These are phyloP conservation scores for Fusarium domesticum DNA, from an alignment of 2,329 filamentous ascomycete genomes.

Conservation along the genomic window DNA sequence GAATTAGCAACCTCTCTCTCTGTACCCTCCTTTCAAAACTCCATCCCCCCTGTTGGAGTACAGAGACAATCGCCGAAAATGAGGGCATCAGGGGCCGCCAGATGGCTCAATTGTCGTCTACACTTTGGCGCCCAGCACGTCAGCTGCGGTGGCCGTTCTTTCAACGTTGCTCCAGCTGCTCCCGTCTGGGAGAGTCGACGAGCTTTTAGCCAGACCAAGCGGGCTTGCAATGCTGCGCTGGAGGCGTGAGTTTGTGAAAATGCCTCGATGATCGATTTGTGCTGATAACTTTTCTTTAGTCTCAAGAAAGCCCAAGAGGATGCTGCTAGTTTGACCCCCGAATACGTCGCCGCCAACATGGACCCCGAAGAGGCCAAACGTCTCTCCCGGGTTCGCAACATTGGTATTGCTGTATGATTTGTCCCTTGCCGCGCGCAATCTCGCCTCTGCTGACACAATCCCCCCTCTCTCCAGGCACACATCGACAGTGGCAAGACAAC, in stretches of 20 bases:
- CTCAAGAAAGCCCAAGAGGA: slow-evolving; percentile 55
- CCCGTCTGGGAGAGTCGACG: slow-evolving; percentile 28
- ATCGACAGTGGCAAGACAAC: slow-evolving; percentile 99
- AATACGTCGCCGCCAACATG: slow-evolving; percentile 73
- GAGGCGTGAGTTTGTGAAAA: slow-evolving; percentile 37
- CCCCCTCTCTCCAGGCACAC: slow-evolving; percentile 63
- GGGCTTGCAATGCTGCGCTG: slow-evolving; percentile 37
- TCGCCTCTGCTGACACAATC: slow-evolving; percentile 14
- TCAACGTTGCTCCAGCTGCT: slow-evolving; percentile 25
- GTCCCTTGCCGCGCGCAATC: slow-evolving; percentile 1
- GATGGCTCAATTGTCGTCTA: slow-evolving; percentile 43
- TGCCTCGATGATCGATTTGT: slow-evolving; percentile 1
- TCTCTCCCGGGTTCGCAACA: slow-evolving; percentile 83
- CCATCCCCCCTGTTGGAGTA: slow-evolving; percentile 23
- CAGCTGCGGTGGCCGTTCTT: slow-evolving; percentile 27
- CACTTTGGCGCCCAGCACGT: slow-evolving; percentile 30
- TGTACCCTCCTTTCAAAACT: not conserved
- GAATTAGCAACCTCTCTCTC: slow-evolving; percentile 29
- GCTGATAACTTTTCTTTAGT: slow-evolving; percentile 25
- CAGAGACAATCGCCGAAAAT: slow-evolving; percentile 30
- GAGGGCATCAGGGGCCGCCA: slow-evolving; percentile 39
- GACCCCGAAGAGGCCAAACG: slow-evolving; percentile 74
- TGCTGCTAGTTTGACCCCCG: slow-evolving; percentile 50
- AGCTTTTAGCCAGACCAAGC: slow-evolving; percentile 35
- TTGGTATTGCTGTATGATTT: slow-evolving; percentile 81